Base-by-base conservation (phyloP, 257 asterid genomes). In the Forsythia suspensa region DNA sequence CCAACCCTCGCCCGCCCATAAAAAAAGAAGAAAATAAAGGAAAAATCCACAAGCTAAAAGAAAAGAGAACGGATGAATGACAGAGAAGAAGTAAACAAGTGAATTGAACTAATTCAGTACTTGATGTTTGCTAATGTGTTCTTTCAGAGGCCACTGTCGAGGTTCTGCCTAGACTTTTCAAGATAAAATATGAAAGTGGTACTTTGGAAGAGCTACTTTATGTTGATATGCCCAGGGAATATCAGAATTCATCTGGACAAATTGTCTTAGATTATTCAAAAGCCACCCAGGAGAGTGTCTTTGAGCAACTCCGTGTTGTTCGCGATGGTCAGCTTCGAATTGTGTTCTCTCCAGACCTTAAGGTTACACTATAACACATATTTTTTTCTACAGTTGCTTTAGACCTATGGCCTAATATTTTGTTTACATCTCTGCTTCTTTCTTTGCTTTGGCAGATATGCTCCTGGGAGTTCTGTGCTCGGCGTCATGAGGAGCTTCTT, bases 311-410 rank as follows among this genome's bases (percentile, higher is more conserved):
- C 67, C 97, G 99, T 21, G 98, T 95, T 81, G 99, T 95, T 76
- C 98, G 98, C 77, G 99, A 95, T 70, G 99, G 99, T 72, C 99
- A 92, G 88, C 97, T 95, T 80, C 94, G 98, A n/a, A 88, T 95
- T 73, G 94, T 93, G 42, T 95, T 95, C 80, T 88, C 98, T 61
- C 94, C 96, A 71, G 97, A 95, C 81, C 90, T 95, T 78, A 95
- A 95, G 99, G 99, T 95, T 80, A 55, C 59, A 16, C 70, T n/a
- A 65, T 34, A 16, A 68, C 6, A 8, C 57, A 1, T 24, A 24
- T 65, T 51, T 78, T 69, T 67, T 21, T 16, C 78, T 69, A 57
- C 48, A 37, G 59, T 59, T 52, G n/a, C 67, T 72, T 82, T 66
- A n/a, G 34, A 6, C 15, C 70, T 76, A 48, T 76, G 6, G 40